Evolutionary conservation across 2,329 filamentous ascomycete genomes (phyloP), one percentile per base, ranked within the genome.

Genomic region (Aspergillus amoenus): DNA sequence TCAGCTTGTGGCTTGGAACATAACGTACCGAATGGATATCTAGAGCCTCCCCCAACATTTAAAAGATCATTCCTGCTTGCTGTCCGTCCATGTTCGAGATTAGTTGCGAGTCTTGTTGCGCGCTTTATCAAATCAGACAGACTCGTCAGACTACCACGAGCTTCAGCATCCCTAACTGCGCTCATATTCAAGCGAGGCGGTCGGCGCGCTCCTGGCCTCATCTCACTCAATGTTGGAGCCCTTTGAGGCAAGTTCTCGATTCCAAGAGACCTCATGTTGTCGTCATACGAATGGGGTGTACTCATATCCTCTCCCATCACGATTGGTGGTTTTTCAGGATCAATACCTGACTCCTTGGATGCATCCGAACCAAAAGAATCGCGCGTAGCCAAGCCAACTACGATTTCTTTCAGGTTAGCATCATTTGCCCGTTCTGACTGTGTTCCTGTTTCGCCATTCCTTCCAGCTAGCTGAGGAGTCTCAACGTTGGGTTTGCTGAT

Each of bases 121-220:
- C 94, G 85, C 67, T 86, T 84, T 64, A 99, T 97, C 59, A 99
- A 78, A 71, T 97, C 94, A 0, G 93, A 89, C 58, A 99, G 78
- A 74, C 93, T 97, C 1, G 94, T 97, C 61, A 96, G 80, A 70
- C 93, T 97, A 4, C 91, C 93, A 68, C 94, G 85, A 1, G 88
- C 85, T 73, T 97, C 91, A 15, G 90, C 90, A 51, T 88, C 86
- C 62, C 86, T 84, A 3, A 96, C 89, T 4, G 90, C 90, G 68
- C 93, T 88, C 22, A 97, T 88, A 68, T 97, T 87, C 4, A 97
- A 78, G 37, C 84, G 85, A 3, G 91, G 89, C 32, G 93, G 93
- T 58, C 75, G 70, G 51, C 68, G 73, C 40, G 65, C 69, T 17
- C 68, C 66, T 18, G 73, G 74, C 40, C 73, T 69, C 58, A 68